phyloP scores from a whole-genome alignment of 2,329 filamentous ascomycete species.

The Verticillium nubilum region DNA sequence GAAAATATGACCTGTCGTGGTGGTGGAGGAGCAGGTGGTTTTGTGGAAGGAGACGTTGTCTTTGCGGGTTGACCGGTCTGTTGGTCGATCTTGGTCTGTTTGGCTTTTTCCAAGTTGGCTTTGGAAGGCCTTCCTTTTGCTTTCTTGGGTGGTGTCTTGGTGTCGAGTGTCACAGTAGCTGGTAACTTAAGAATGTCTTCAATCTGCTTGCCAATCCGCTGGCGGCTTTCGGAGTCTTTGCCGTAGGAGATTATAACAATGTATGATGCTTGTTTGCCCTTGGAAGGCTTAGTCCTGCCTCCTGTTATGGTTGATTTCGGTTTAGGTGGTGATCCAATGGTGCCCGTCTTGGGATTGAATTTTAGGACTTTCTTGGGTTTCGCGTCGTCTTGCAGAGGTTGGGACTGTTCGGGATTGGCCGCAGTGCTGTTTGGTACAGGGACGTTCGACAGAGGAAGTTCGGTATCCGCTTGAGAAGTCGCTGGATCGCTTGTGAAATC shows the following conservation, averaged over 20 bases:
- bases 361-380: constrained; percentile 46
- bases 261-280: constrained; percentile 1
- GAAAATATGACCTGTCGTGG: constrained; percentile 30
- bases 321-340: constrained; percentile 55
- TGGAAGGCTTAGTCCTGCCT: constrained; percentile 5
- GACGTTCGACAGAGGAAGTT: background rate
- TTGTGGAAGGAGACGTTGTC: constrained; percentile 37
- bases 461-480: background rate
- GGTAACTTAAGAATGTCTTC: constrained; percentile 49
- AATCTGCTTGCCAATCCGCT: constrained; percentile 54
- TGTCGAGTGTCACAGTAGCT: constrained; percentile 8
- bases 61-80: constrained; percentile 12
- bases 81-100: constrained; percentile 7
- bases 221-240: constrained; percentile 33
- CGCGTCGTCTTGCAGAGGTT: constrained; percentile 3
- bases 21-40: background rate
- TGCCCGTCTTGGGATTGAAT: constrained; percentile 56
- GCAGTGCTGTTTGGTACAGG: background rate
- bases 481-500: background rate
- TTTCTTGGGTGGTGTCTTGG: constrained; percentile 17
- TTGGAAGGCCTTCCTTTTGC: constrained; percentile 8
- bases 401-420: constrained; percentile 1
- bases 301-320: constrained; percentile 32
- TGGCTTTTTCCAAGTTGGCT: constrained; percentile 21
- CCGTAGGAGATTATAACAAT: constrained; percentile 6